Percentiles rank a stretch among this genome's conserved stretches.
phyloP scores from a whole-genome alignment of 2,329 filamentous ascomycete genomes.

The Paecilomyces niveus region DNA sequence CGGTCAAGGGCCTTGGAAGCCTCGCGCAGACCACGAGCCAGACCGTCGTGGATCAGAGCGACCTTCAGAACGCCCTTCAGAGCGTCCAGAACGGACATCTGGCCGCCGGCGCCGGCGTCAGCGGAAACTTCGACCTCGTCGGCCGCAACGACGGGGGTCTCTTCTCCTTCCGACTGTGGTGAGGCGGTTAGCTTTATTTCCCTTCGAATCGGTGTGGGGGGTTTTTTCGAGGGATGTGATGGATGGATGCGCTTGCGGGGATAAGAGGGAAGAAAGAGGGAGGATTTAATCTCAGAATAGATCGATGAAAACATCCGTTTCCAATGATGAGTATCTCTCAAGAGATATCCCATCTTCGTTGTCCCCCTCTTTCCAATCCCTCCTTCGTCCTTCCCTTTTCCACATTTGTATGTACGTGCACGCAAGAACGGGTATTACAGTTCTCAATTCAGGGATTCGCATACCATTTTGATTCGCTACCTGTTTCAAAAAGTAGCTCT shows the following conservation, averaged over 20 bases:
- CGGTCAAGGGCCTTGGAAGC: constrained; percentile 98
- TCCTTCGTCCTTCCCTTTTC: too few relatives aligned
- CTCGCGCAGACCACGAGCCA: constrained; percentile 96
- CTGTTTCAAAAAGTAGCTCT: constrained; percentile 15
- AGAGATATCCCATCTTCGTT: too few relatives aligned
- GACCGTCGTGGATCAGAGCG: constrained; percentile 98
- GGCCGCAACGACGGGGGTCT: constrained; percentile 65
- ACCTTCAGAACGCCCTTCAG: constrained; percentile 99
- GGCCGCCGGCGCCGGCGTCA: constrained; percentile 68
- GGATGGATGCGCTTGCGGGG: too few relatives aligned
- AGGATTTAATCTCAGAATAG: too few relatives aligned
- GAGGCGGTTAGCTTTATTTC: constrained; percentile 11
- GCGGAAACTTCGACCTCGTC: constrained; percentile 93
- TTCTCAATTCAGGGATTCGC: not conserved
- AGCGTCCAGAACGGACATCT: constrained; percentile 97
- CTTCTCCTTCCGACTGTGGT: constrained; percentile 98
- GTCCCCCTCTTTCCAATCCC: too few relatives aligned
- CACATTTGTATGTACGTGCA: too few relatives aligned
- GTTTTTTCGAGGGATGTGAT: too few relatives aligned
- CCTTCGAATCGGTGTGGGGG: too few relatives aligned
- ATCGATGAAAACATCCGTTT: too few relatives aligned
- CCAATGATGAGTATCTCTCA: too few relatives aligned
- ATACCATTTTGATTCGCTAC: constrained; percentile 39
- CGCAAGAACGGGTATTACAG: too few relatives aligned
- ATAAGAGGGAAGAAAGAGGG: too few relatives aligned